phyloP scores from a whole-genome alignment of 75 land plant species.

The Ceratopteris richardii region DNA sequence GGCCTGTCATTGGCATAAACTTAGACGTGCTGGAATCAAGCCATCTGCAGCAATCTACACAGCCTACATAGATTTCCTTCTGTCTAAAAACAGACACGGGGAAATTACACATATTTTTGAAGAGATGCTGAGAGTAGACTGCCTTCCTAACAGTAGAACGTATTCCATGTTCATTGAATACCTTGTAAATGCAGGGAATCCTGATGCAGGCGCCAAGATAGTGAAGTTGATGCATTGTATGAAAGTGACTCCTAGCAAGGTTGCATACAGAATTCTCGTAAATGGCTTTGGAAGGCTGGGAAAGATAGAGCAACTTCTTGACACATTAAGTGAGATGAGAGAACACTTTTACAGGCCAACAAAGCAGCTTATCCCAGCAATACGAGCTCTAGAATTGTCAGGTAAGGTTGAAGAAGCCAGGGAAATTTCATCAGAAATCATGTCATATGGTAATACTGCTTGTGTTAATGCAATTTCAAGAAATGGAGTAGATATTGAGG shows the following conservation, averaged over 20 bases:
- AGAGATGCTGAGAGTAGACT: not conserved
- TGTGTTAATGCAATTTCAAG: not conserved
- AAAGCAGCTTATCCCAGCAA: slow-evolving; percentile 2
- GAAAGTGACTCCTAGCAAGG: not conserved
- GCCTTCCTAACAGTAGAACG: not conserved
- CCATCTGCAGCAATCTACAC: not conserved
- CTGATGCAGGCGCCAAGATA: not conserved
- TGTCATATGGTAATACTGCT: not conserved
- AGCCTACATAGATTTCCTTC: slow-evolving; percentile 1
- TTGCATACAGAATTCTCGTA: not conserved
- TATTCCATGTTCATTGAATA: not conserved
- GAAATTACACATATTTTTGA: not conserved
- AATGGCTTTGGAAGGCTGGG: not conserved
- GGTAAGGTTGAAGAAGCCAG: not conserved
- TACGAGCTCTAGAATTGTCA: not conserved
- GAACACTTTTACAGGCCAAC: not conserved
- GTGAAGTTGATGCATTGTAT: not conserved
- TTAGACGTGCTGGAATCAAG: not conserved
- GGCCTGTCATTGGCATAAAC: not conserved
- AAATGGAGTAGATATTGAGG: no score
- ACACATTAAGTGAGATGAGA: not conserved
- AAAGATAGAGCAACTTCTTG: not conserved
- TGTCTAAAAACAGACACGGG: not conserved
- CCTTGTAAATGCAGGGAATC: not conserved
- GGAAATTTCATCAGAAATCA: not conserved